phyloP scores from a whole-genome alignment of 441 rosid species.

The Pelargonium cotyledonis region DNA sequence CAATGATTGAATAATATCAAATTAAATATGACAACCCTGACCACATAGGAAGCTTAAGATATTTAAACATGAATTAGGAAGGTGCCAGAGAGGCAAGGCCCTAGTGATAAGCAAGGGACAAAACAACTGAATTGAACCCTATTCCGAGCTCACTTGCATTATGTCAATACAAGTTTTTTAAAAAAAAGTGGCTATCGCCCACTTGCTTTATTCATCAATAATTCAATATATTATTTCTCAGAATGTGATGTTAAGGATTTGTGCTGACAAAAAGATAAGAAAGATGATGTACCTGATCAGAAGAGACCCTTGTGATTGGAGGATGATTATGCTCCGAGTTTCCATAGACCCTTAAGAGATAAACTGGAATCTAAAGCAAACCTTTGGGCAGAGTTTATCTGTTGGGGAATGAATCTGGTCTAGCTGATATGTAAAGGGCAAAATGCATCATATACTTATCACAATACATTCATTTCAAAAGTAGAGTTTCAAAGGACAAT shows the following conservation, averaged over 20 bases:
- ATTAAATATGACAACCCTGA: background rate
- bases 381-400: conserved; percentile 21
- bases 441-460: background rate
- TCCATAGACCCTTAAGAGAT: conserved; percentile 31
- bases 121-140: background rate
- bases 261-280: background rate
- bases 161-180: too few relatives aligned
- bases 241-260: background rate
- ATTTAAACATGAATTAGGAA: background rate
- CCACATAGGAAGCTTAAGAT: background rate
- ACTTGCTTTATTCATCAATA: background rate
- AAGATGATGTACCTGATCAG: conserved; percentile 44
- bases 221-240: background rate
- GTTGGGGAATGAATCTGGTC: conserved; percentile 14
- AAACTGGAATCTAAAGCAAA: background rate
- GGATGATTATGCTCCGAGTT: conserved; percentile 28
- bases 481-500: too few relatives aligned
- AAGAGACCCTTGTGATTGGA: conserved; percentile 48
- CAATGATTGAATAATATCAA: background rate
- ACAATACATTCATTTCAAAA: background rate
- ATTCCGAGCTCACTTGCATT: background rate
- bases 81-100: background rate
- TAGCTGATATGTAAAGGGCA: conserved; percentile 34
- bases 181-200: too few relatives aligned
- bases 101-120: background rate